Percentiles rank a stretch among this genome's conserved stretches.
These are phyloP conservation scores for Boletus mariae DNA, from an alignment of 1,284 basidiomycete genomes.

Conservation along the genomic window DNA sequence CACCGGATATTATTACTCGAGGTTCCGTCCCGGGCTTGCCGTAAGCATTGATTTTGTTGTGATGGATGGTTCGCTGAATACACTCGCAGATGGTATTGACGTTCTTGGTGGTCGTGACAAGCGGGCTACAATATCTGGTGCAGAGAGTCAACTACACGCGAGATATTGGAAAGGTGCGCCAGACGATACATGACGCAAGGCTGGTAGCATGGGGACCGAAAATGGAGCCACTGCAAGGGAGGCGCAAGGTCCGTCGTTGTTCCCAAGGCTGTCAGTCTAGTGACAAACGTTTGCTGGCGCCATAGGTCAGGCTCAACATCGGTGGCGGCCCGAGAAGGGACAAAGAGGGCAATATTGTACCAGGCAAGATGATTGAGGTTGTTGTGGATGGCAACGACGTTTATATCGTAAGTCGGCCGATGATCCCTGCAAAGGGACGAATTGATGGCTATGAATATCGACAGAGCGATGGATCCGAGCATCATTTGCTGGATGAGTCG, in stretches of 20 bases:
- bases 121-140: constrained; percentile 75
- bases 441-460: constrained; percentile 11
- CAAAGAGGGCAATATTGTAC: constrained; percentile 50
- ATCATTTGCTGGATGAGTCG: constrained; percentile 49
- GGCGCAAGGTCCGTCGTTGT: constrained; percentile 54
- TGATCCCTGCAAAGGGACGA: constrained; percentile 4
- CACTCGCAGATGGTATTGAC: constrained; percentile 51
- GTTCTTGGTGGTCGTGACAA: constrained; percentile 75
- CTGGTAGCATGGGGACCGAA: constrained; percentile 75
- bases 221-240: constrained; percentile 53
- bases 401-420: constrained; percentile 57
- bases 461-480: constrained; percentile 48
- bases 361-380: constrained; percentile 63
- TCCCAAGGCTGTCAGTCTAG: constrained; percentile 1
- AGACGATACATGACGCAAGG: constrained; percentile 61
- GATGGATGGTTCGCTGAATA: constrained; percentile 1
- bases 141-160: constrained; percentile 73
- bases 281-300: constrained; percentile 6
- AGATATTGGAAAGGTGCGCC: constrained; percentile 68
- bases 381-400: constrained; percentile 71
- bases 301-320: constrained; percentile 66
- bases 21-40: constrained; percentile 86
- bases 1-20: constrained; percentile 87
- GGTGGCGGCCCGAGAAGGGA: constrained; percentile 51
- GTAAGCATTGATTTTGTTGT: constrained; percentile 38